These are phyloP conservation scores for Prunus mira DNA, from an alignment of 306 rosid genomes.

Conservation along the genomic window DNA sequence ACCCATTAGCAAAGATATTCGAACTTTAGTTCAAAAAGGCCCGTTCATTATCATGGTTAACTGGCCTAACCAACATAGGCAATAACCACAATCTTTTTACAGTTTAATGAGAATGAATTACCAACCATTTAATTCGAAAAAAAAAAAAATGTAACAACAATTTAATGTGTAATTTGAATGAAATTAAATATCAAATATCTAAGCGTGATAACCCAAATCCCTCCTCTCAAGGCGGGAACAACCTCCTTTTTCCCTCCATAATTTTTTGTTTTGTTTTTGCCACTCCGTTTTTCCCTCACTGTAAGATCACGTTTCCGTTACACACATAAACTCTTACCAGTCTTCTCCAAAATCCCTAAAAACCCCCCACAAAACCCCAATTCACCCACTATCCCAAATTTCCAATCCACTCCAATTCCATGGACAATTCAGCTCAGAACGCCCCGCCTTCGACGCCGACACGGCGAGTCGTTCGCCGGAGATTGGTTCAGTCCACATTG, in stretches of 20 bases:
- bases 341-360: conserved; percentile 12
- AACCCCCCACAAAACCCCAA: conserved; percentile 23
- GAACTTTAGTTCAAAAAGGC: no score
- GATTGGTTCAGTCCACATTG: conserved; percentile 70
- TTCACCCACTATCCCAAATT: neutral
- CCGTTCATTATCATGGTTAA: no score
- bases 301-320: conserved; percentile 7
- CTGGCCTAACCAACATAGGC: no score
- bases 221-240: conserved; percentile 35
- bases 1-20: no score
- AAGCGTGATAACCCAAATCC: neutral
- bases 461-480: conserved; percentile 33
- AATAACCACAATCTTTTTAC: no score
- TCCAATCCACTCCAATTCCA: conserved; percentile 5
- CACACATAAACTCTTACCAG: neutral
- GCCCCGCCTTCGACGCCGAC: conserved; percentile 14
- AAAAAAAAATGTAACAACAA: neutral
- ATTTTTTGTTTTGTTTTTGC: neutral
- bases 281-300: neutral
- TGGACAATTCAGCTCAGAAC: conserved; percentile 25
- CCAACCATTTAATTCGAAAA: no score
- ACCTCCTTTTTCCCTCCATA: conserved; percentile 36
- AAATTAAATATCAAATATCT: neutral
- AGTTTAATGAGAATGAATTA: no score
- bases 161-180: neutral